Evolutionary conservation across 1,284 basidiomycete genomes (phyloP).

Genomic region (Leccinum pallidistipes): DNA sequence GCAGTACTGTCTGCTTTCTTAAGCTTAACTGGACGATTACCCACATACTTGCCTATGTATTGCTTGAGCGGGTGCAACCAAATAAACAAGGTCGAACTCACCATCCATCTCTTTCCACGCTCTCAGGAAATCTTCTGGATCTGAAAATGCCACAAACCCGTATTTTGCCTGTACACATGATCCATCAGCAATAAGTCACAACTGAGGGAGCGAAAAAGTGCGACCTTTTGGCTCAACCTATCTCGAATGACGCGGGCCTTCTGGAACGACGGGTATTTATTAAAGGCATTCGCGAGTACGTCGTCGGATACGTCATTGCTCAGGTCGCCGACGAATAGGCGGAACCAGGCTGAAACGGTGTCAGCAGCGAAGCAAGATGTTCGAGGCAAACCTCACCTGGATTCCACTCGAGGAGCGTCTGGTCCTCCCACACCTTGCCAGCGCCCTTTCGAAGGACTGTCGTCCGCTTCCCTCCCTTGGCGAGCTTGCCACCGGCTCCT

Average conservation of each 20-base stretch:
- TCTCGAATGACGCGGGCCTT: conserved; percentile 96
- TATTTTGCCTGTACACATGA: conserved; percentile 76
- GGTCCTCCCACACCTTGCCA: conserved; percentile 98
- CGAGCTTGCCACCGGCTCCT: conserved; percentile 79
- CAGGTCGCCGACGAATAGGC: conserved; percentile 96
- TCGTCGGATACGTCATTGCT: conserved; percentile 99
- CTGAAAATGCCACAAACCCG: conserved; percentile 97
- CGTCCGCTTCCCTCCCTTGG: conserved; percentile 88
- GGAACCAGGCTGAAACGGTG: conserved; percentile 80
- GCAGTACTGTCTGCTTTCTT: conserved; percentile 84
- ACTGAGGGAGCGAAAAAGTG: conserved; percentile 4
- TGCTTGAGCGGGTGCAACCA: conserved; percentile 9
- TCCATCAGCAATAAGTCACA: conserved; percentile 1
- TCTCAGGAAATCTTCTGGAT: conserved; percentile 96
- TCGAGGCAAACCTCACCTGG: conserved; percentile 67
- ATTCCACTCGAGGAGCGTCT: conserved; percentile 97
- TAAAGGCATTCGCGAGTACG: conserved; percentile 89
- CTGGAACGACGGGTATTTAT: conserved; percentile 88
- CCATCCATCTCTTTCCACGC: conserved; percentile 99
- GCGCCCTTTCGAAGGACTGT: conserved; percentile 95
- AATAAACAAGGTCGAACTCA: conserved; percentile 37
- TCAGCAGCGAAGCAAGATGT: conserved; percentile 3
- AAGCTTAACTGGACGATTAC: conserved; percentile 90
- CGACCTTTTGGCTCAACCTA: conserved; percentile 83
- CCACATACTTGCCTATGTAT: conserved; percentile 89